phyloP scores from a whole-genome alignment of 495 filamentous ascomycete species.

The Neurospora discreta region DNA sequence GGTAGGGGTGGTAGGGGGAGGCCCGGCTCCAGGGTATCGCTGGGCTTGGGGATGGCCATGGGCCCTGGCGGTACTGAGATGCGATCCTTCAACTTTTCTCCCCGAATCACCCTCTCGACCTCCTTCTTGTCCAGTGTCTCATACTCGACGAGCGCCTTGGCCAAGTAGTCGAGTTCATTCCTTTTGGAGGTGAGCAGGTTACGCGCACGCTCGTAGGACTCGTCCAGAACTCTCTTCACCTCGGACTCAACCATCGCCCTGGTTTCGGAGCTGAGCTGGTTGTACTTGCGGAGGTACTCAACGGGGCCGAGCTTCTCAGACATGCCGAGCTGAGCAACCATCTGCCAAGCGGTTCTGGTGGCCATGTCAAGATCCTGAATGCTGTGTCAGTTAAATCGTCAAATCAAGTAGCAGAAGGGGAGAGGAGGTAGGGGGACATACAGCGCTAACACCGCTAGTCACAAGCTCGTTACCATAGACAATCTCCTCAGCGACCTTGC shows the following conservation, averaged over 20 bases:
- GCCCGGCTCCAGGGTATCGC: slow-evolving; percentile 13
- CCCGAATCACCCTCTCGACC: slow-evolving; percentile 75
- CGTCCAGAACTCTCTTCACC: slow-evolving; percentile 75
- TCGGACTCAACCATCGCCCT: slow-evolving; percentile 75
- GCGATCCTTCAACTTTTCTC: slow-evolving; percentile 61
- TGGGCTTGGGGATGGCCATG: slow-evolving; percentile 34
- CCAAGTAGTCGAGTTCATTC: slow-evolving; percentile 75
- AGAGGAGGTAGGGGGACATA: slow-evolving; percentile 42
- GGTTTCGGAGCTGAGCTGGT: slow-evolving; percentile 72
- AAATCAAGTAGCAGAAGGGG: background rate
- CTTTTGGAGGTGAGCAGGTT: slow-evolving; percentile 58
- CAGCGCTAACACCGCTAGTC: slow-evolving; percentile 65
- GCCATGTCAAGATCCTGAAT: slow-evolving; percentile 69
- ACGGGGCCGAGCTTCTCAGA: slow-evolving; percentile 81
- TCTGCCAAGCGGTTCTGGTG: slow-evolving; percentile 65
- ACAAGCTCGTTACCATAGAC: slow-evolving; percentile 82
- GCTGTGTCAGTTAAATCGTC: slow-evolving; percentile 10
- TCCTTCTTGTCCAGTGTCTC: slow-evolving; percentile 82
- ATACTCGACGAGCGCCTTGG: slow-evolving; percentile 84
- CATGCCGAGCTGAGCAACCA: slow-evolving; percentile 84
- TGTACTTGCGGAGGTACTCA: slow-evolving; percentile 68
- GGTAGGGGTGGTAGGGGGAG: slow-evolving; percentile 12
- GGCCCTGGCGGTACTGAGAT: slow-evolving; percentile 35
- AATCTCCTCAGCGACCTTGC: slow-evolving; percentile 89
- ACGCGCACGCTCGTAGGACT: slow-evolving; percentile 62